Evolutionary conservation across 2,329 filamentous ascomycete genomes (phyloP).

Genomic region (Hymenoscyphus repandus): DNA sequence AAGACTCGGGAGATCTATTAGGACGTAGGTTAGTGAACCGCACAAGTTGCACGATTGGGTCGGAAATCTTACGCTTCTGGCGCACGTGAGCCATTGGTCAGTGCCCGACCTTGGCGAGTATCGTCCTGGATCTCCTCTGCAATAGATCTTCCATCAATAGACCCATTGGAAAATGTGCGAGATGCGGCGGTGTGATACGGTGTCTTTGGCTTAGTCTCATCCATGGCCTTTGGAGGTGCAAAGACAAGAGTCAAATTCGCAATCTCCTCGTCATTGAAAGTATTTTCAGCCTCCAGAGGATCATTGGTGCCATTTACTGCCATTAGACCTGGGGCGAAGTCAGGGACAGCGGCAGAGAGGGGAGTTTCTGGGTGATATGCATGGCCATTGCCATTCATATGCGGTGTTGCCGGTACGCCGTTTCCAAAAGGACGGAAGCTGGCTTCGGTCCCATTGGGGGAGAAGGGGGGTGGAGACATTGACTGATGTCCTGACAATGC

Average conservation of each 20-base stretch:
- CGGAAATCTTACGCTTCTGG: slow-evolving; percentile 31
- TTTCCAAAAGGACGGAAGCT: slow-evolving; percentile 23
- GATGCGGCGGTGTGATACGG: slow-evolving; percentile 37
- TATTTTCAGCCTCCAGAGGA: slow-evolving; percentile 31
- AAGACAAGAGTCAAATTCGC: slow-evolving; percentile 48
- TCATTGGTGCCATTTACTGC: slow-evolving; percentile 18
- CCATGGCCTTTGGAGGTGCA: slow-evolving; percentile 33
- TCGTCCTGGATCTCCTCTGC: slow-evolving; percentile 41
- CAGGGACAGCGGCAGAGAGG: slow-evolving; percentile 58
- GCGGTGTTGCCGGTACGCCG: slow-evolving; percentile 10
- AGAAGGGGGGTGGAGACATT: slow-evolving; percentile 27
- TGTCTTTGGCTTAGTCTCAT: slow-evolving; percentile 30
- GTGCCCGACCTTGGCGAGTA: slow-evolving; percentile 33
- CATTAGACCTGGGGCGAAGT: slow-evolving; percentile 40
- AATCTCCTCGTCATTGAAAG: slow-evolving; percentile 48
- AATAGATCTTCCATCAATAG: slow-evolving; percentile 47
- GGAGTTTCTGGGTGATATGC: slow-evolving; percentile 41
- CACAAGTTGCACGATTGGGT: neutral
- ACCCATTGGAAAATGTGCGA: slow-evolving; percentile 50
- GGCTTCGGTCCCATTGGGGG: slow-evolving; percentile 28
- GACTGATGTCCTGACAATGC: slow-evolving; percentile 24
- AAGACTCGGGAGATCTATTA: slow-evolving; percentile 24
- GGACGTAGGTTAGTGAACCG: slow-evolving; percentile 6
- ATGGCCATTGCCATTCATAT: slow-evolving; percentile 38
- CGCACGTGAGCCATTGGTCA: slow-evolving; percentile 34